Evolutionary conservation across 306 rosid species (phyloP), one percentile per base, ranked within the genome.

Genomic region (Ammopiptanthus mongolicus): DNA sequence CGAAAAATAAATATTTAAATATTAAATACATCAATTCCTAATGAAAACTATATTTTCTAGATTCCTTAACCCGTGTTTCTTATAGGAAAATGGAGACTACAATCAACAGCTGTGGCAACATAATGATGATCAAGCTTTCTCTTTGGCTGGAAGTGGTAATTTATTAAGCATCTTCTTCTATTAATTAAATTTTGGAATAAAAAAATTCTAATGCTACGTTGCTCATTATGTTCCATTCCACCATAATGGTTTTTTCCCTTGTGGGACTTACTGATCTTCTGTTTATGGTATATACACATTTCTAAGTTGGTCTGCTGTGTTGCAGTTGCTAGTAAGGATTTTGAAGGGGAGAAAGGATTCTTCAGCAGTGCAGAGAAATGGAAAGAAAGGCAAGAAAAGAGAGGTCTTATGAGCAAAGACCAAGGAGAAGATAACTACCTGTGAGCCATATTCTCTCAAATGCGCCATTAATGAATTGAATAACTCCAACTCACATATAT

Each of bases 101-200:
- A 85, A 77, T 61, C 86, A 84, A 25, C 89, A 68, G 42, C 82
- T 77, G 48, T 78, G 84, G 92, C 83, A 83, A 19, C 78, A 79
- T 8, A 81, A 66, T 28, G 87, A 41, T 39, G 86, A 81, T 39
- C 87, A 78, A 23, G 81, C 91, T 41, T 86, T 87, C 79, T 91
- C 93, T 31, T 82, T 84, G 42, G 88, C 88, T 22, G 87, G 90
- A 85, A 91, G 89, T 60, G 87, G 96, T 94, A 79, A 44, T 12
- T 44, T 12, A 74, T 12, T 44, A 44, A 74, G 23, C 17, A 28
- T 65, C 1, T 53, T 64, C 17, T 81, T 29, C 4, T 56, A 33
- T 22, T 37, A 18, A 57, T 58, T 59, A 57, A 10, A 9, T 39
- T 50, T 59, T 36, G 58, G 17, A 53, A 58, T 46, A 21, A 9